Conservation (phyloP, 1,284 basidiomycete species). For the Meira miltonrushii region DNA sequence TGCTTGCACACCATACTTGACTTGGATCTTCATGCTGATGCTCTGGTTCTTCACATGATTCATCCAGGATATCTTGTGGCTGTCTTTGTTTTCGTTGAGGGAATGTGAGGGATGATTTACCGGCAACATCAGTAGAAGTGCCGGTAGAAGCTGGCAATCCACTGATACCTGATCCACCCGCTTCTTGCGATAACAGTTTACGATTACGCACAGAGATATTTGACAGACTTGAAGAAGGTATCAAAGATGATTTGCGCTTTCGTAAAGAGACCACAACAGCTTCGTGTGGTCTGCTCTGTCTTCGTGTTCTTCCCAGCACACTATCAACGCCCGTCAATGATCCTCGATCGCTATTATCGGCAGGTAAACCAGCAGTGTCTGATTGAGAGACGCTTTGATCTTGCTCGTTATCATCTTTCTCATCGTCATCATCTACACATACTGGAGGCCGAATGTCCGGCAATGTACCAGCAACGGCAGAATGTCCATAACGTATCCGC, state of each 20-base stretch:
- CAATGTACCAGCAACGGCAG: slow-evolving; percentile 41
- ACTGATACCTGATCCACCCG: not conserved
- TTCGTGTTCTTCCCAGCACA: not conserved
- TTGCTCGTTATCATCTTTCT: slow-evolving; percentile 10
- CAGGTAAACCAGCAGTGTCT: not conserved
- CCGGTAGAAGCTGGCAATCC: not conserved
- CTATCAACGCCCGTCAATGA: not conserved
- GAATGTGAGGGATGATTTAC: not conserved
- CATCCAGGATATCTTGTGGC: not conserved
- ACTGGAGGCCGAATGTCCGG: slow-evolving; percentile 46
- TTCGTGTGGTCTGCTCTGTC: slow-evolving; percentile 18
- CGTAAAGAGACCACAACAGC: slow-evolving; percentile 31
- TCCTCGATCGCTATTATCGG: slow-evolving; percentile 1
- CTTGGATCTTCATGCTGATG: slow-evolving; percentile 11
- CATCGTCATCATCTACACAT: slow-evolving; percentile 9
- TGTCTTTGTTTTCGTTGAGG: not conserved
- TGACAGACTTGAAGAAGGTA: slow-evolving; percentile 9
- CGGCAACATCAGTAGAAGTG: not conserved
- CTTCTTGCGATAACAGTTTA: not conserved
- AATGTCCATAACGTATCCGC: slow-evolving; percentile 40
- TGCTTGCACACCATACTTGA: not conserved
- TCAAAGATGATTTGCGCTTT: slow-evolving; percentile 23
- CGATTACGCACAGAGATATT: not conserved
- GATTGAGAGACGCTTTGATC: not conserved
- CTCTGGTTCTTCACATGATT: slow-evolving; percentile 6